Percentiles rank a stretch among this genome's conserved stretches.
Conservation (phyloP, 345 rosid species). For the Stellera chamaejasme region DNA sequence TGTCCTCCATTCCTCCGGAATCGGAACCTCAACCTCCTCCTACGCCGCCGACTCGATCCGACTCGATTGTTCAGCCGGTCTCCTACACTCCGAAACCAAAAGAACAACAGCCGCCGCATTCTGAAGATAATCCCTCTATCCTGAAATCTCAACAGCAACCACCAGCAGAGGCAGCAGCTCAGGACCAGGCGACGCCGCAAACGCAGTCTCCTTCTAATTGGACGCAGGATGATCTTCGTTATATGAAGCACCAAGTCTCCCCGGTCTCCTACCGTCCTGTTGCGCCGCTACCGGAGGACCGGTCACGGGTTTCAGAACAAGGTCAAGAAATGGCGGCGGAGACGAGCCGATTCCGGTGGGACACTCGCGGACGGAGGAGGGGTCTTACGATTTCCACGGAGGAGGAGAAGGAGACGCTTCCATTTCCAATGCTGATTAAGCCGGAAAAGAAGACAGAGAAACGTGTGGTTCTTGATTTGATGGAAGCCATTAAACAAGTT, state of each 20-base stretch:
- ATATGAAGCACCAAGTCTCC: conserved; percentile 50
- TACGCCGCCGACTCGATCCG: background rate
- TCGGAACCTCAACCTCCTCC: conserved; percentile 14
- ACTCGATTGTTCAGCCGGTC: conserved; percentile 36
- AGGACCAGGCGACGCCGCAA: conserved; percentile 4
- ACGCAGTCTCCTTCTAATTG: conserved; percentile 18
- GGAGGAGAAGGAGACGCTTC: conserved; percentile 38
- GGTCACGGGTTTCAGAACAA: conserved; percentile 12
- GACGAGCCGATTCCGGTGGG: conserved; percentile 28
- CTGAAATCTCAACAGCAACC: conserved; percentile 5
- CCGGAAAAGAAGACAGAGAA: conserved; percentile 49
- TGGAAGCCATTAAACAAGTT: conserved; percentile 73
- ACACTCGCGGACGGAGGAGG: conserved; percentile 28
- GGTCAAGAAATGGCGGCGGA: conserved; percentile 31
- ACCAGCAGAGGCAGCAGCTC: background rate
- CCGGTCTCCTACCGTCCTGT: conserved; percentile 77
- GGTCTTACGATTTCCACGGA: conserved; percentile 24
- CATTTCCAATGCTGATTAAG: conserved; percentile 59
- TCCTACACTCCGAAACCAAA: conserved; percentile 59
- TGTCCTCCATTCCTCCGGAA: conserved; percentile 22
- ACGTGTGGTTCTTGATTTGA: conserved; percentile 57
- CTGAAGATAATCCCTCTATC: too few relatives aligned
- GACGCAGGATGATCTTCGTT: conserved; percentile 77
- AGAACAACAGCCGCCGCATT: conserved; percentile 9
- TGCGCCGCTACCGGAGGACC: conserved; percentile 86